These are phyloP conservation scores for Chrysanthemum lavandulifolium DNA, from an alignment of 129 eudicot species.

Conservation along the genomic window DNA sequence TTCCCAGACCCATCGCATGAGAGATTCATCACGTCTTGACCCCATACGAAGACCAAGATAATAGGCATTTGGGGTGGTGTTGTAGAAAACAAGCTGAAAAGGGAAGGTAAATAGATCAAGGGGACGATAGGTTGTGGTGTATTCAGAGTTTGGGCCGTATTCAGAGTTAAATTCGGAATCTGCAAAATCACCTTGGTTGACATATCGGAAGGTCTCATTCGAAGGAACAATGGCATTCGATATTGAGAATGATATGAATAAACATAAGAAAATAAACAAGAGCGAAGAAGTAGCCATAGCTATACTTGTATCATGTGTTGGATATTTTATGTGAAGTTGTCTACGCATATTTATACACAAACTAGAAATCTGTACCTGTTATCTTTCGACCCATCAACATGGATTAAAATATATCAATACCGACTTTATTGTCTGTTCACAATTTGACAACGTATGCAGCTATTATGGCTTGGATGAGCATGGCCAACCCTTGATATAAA, in stretches of 20 bases:
- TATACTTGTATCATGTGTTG: not conserved
- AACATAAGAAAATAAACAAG: constrained; percentile 5
- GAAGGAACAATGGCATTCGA: constrained; percentile 45
- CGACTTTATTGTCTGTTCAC: too few species aligned
- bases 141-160: constrained; percentile 19
- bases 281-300: constrained; percentile 10
- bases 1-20: constrained; percentile 58
- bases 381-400: too few species aligned
- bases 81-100: constrained; percentile 46
- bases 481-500: too few species aligned
- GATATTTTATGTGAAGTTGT: not conserved
- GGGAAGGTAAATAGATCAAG: constrained; percentile 21
- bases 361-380: too few species aligned
- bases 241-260: constrained; percentile 13
- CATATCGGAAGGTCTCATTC: constrained; percentile 41
- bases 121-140: constrained; percentile 28
- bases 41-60: constrained; percentile 43
- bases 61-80: constrained; percentile 49
- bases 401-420: too few species aligned
- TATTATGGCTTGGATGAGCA: too few species aligned
- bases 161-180: not conserved
- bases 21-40: not conserved
- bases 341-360: too few species aligned
- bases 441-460: too few species aligned
- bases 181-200: constrained; percentile 42